phyloP scores from a whole-genome alignment of 2,329 filamentous ascomycete genomes.

The Fusarium kyushuense region DNA sequence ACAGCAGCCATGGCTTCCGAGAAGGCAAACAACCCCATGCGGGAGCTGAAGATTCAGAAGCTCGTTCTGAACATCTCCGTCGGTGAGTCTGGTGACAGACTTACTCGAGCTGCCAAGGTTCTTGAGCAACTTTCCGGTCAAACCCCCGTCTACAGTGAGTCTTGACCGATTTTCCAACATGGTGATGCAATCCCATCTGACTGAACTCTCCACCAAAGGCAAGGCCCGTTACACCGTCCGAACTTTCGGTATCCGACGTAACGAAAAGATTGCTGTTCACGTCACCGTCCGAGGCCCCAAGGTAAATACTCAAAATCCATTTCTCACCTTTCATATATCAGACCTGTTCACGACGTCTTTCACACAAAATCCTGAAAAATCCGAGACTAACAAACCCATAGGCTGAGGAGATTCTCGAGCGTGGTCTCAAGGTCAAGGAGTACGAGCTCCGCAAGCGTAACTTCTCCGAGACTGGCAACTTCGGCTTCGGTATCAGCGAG shows the following conservation, averaged over 20 bases:
- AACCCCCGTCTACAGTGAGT: constrained; percentile 98
- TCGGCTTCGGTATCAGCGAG: constrained; percentile 99
- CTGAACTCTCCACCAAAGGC: constrained; percentile 64
- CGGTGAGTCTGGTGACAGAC: constrained; percentile 99
- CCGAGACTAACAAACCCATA: constrained; percentile 54
- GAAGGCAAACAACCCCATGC: constrained; percentile 98
- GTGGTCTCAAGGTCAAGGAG: constrained; percentile 99
- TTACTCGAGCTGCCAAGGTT: constrained; percentile 99
- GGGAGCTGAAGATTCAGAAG: constrained; percentile 99
- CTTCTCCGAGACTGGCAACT: constrained; percentile 99
- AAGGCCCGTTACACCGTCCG: constrained; percentile 99
- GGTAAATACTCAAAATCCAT: constrained; percentile 53
- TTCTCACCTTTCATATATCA: no score
- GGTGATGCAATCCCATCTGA: constrained; percentile 34
- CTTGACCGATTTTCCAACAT: constrained; percentile 21
- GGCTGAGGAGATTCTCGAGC: constrained; percentile 99
- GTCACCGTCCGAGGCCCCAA: constrained; percentile 98
- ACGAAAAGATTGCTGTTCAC: constrained; percentile 99
- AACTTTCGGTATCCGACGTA: constrained; percentile 99
- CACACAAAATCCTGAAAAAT: no score
- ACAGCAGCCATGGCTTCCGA: constrained; percentile 70
- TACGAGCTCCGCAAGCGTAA: constrained; percentile 99
- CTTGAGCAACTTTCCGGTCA: constrained; percentile 99
- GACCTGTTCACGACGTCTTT: no score
- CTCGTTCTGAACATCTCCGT: constrained; percentile 99